These are phyloP conservation scores for Mycena leptocephala DNA, from an alignment of 768 basidiomycete species.

Conservation along the genomic window DNA sequence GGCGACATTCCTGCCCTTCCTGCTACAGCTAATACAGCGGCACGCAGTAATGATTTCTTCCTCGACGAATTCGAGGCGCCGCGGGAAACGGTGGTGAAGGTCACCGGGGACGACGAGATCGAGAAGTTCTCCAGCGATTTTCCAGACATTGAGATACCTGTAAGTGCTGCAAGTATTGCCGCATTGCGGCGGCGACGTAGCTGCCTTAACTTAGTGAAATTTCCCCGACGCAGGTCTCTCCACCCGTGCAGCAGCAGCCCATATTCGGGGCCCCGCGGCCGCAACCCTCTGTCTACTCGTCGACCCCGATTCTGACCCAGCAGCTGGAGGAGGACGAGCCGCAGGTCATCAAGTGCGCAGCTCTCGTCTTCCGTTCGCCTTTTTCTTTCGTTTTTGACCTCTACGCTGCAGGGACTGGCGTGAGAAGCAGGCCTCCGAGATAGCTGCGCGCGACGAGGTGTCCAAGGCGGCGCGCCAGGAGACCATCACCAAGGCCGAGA, in stretches of 20 bases:
- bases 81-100: slow-evolving; percentile 73
- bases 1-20: slow-evolving; percentile 70
- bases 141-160: slow-evolving; percentile 79
- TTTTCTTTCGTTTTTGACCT: slow-evolving; percentile 1
- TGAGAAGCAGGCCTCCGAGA: slow-evolving; percentile 88
- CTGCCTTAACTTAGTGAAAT: neutral
- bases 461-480: slow-evolving; percentile 86
- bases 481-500: slow-evolving; percentile 87
- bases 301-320: slow-evolving; percentile 83
- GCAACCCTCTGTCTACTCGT: slow-evolving; percentile 78
- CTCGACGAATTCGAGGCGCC: slow-evolving; percentile 77
- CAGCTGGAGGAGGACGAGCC: slow-evolving; percentile 85
- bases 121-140: slow-evolving; percentile 91
- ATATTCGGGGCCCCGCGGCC: slow-evolving; percentile 81
- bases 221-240: slow-evolving; percentile 31
- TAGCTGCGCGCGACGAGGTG: slow-evolving; percentile 86
- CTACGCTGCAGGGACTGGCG: slow-evolving; percentile 81
- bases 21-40: slow-evolving; percentile 47
- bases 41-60: slow-evolving; percentile 65
- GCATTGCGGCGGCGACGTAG: neutral
- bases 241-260: slow-evolving; percentile 52
- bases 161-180: slow-evolving; percentile 36
- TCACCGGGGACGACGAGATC: slow-evolving; percentile 90
- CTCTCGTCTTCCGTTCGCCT: neutral
- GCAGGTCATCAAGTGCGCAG: slow-evolving; percentile 85